phyloP scores from a whole-genome alignment of 164 flowering plant species.

The Nelumbo lutea region DNA sequence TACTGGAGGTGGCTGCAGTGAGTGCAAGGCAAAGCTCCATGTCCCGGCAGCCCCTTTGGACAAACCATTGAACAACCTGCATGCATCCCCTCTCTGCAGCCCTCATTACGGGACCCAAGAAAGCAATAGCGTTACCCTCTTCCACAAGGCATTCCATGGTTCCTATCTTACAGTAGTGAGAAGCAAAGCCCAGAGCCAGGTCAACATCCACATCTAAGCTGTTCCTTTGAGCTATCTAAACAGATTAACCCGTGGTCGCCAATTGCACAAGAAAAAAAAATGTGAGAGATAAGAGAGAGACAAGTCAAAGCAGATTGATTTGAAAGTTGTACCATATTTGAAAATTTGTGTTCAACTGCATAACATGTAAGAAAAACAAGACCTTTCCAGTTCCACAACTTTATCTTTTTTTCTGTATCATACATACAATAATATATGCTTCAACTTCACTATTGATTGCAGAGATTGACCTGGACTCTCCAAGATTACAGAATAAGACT shows the following conservation, averaged over 20 bases:
- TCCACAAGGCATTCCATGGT: conserved; percentile 96
- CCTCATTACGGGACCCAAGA: conserved; percentile 92
- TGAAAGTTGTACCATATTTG: not conserved
- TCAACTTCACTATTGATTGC: too few species aligned
- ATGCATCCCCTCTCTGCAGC: conserved; percentile 93
- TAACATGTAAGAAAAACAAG: too few species aligned
- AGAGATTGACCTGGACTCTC: too few species aligned
- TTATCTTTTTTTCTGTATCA: too few species aligned
- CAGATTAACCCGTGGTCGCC: not conserved
- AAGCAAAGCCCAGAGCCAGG: conserved; percentile 92
- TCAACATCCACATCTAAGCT: conserved; percentile 96
- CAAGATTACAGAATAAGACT: too few species aligned
- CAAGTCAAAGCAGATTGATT: not conserved
- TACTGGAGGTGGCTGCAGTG: conserved; percentile 88
- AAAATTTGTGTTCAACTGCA: not conserved
- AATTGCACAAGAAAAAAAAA: not conserved
- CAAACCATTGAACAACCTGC: conserved; percentile 93
- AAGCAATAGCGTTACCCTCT: conserved; percentile 86
- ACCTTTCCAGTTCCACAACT: too few species aligned
- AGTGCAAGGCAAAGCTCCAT: conserved; percentile 98
- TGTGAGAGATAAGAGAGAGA: not conserved
- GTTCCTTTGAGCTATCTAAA: conserved; percentile 89
- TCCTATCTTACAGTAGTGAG: conserved; percentile 84
- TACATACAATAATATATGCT: too few species aligned
- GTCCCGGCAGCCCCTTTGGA: conserved; percentile 75